Base-by-base conservation (phyloP, 371 early-diverging fungal genomes). In the Mortierella sp. region DNA sequence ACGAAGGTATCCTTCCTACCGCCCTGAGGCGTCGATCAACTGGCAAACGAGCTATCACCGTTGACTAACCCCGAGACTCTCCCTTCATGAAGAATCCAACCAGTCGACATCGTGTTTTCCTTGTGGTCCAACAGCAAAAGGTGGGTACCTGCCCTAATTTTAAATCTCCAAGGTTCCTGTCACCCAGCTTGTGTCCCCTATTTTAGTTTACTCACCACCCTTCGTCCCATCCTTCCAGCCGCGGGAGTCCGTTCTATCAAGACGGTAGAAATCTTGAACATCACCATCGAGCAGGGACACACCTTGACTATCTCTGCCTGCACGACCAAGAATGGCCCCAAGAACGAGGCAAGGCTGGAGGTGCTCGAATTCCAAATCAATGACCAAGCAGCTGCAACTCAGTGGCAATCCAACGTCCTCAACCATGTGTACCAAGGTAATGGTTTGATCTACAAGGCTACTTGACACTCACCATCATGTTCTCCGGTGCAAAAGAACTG, bases 401-500 rank as follows among this genome's bases (percentile, higher is more conserved):
- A 67, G n/a, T 74, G 74, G 74, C 63, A 50, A 13, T 24, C 45
- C 29, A 63, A 67, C 34, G 74, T 74, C 46, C 74, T 74, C n/a
- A 31, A 19, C 28, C 74, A 74, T 43, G 74, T 74, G n/a, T 74
- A 74, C 60, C 67, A 67, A 53, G 74, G 74, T 74, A 10, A 34
- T n/a, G n/a, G n/a, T n/a, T n/a, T n/a, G n/a, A n/a, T n/a, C n/a
- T n/a, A n/a, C n/a, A n/a, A n/a, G n/a, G n/a, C n/a, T 10, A 34
- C 34, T 7, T 34, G 10, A 34, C 34, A 34, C 34, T 7, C 10
- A 34, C 34, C 34, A n/a, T n/a, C n/a, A n/a, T n/a, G n/a, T n/a
- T n/a, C n/a, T n/a, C n/a, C n/a, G n/a, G n/a, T n/a, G n/a, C n/a
- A 10, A 10, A 34, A 34, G 34, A 1, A 9, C 16, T 44, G 31